phyloP scores from a whole-genome alignment of 176 grass and related monocot species.

The Secale cereale region DNA sequence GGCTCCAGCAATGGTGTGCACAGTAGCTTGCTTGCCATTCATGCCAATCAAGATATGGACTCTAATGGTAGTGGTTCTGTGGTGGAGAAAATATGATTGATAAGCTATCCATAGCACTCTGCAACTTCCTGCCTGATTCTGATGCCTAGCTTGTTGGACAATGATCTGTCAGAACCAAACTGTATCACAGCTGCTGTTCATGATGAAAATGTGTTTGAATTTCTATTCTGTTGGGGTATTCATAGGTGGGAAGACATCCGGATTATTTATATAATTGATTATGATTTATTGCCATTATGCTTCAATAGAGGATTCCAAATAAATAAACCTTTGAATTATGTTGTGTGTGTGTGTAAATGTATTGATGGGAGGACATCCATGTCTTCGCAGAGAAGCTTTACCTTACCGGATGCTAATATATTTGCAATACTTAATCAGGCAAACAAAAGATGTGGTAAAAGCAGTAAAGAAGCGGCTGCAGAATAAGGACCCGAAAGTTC shows the following conservation, averaged over 20 bases:
- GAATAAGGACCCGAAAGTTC: conserved; percentile 80
- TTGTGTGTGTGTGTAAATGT: neutral
- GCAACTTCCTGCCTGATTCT: neutral
- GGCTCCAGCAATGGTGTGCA: neutral
- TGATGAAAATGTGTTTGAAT: neutral
- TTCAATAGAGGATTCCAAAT: neutral
- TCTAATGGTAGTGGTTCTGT: neutral
- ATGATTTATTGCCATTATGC: neutral
- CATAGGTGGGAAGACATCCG: neutral
- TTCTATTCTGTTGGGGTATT: neutral
- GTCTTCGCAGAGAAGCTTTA: neutral
- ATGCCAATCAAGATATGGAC: neutral
- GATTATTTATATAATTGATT: neutral
- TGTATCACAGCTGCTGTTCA: neutral
- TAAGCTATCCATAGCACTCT: neutral
- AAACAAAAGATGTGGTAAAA: conserved; percentile 86
- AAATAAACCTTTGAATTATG: neutral
- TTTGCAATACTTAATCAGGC: conserved; percentile 54
- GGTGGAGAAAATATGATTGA: neutral
- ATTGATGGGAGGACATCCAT: neutral
- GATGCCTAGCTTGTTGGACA: neutral
- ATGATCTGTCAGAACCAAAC: neutral
- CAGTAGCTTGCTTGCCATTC: neutral
- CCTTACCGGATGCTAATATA: conserved; percentile 7
- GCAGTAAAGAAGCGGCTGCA: conserved; percentile 85